These are phyloP conservation scores for Pyricularia sp. DNA, from an alignment of 2,329 filamentous ascomycete species.

Conservation along the genomic window DNA sequence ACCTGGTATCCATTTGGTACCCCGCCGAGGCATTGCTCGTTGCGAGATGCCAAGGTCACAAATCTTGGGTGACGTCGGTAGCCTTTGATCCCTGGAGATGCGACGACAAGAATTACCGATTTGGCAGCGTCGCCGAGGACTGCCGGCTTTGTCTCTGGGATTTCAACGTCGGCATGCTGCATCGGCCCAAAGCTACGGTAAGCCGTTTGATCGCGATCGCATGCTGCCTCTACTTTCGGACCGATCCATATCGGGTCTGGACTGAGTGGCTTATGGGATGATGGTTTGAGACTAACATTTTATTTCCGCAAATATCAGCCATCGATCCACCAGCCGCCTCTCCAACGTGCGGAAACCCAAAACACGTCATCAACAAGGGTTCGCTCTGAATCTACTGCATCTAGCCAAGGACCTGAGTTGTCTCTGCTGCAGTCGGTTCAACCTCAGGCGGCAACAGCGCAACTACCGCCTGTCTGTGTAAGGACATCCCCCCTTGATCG, in stretches of 20 bases:
- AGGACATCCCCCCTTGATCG: conserved; percentile 17
- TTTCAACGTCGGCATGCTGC: conserved; percentile 94
- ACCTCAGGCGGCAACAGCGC: conserved; percentile 71
- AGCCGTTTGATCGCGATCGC: conserved; percentile 23
- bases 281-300: not conserved
- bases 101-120: conserved; percentile 89
- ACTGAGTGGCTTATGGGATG: not conserved
- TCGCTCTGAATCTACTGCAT: conserved; percentile 62
- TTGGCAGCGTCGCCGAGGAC: conserved; percentile 93
- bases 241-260: not conserved
- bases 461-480: conserved; percentile 85
- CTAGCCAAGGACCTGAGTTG: conserved; percentile 26
- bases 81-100: conserved; percentile 97
- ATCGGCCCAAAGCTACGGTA: conserved; percentile 71
- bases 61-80: conserved; percentile 89
- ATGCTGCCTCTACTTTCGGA: not conserved
- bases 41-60: conserved; percentile 87
- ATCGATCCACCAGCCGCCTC: conserved; percentile 22
- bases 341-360: conserved; percentile 53
- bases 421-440: conserved; percentile 63
- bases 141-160: conserved; percentile 89
- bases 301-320: not conserved
- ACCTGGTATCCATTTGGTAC: conserved; percentile 93
- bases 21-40: conserved; percentile 75
- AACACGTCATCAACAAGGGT: conserved; percentile 47